Conservation (phyloP, 2,329 filamentous ascomycete species). For the Colletotrichum euphorbiae region DNA sequence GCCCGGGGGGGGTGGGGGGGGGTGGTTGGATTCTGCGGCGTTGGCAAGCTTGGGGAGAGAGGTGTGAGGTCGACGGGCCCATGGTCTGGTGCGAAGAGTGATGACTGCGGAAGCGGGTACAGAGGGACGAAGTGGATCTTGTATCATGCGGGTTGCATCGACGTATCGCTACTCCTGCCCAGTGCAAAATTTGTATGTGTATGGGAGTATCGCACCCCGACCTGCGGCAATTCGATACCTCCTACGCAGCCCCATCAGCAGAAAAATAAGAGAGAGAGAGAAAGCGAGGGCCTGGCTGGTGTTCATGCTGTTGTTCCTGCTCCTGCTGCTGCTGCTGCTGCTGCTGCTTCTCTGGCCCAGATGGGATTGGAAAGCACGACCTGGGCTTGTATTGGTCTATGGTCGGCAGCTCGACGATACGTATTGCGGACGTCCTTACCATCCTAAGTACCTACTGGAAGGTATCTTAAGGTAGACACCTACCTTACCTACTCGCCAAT, state of each 20-base stretch:
- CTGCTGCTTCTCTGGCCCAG: slow-evolving; percentile 22
- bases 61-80: slow-evolving; percentile 37
- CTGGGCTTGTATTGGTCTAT: slow-evolving; percentile 24
- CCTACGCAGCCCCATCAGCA: slow-evolving; percentile 27
- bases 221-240: slow-evolving; percentile 32
- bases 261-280: slow-evolving; percentile 15
- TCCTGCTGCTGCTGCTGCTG: slow-evolving; percentile 14
- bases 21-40: slow-evolving; percentile 37
- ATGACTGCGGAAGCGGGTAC: slow-evolving; percentile 40
- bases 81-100: slow-evolving; percentile 33
- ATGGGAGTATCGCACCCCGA: slow-evolving; percentile 2
- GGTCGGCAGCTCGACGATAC: slow-evolving; percentile 20
- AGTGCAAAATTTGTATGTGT: not conserved
- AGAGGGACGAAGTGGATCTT: slow-evolving; percentile 30
- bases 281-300: slow-evolving; percentile 24
- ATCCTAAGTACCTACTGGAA: too few relatives aligned
- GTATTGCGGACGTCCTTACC: slow-evolving; percentile 7
- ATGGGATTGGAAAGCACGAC: not conserved
- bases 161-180: slow-evolving; percentile 19
- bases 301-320: not conserved
- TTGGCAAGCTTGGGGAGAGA: slow-evolving; percentile 38
- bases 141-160: slow-evolving; percentile 36
- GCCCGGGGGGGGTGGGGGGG: too few relatives aligned
- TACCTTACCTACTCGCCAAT: too few relatives aligned
- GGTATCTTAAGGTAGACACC: too few relatives aligned